Evolutionary conservation across 257 asterid genomes (phyloP).

Genomic region (Solanum piurae): DNA sequence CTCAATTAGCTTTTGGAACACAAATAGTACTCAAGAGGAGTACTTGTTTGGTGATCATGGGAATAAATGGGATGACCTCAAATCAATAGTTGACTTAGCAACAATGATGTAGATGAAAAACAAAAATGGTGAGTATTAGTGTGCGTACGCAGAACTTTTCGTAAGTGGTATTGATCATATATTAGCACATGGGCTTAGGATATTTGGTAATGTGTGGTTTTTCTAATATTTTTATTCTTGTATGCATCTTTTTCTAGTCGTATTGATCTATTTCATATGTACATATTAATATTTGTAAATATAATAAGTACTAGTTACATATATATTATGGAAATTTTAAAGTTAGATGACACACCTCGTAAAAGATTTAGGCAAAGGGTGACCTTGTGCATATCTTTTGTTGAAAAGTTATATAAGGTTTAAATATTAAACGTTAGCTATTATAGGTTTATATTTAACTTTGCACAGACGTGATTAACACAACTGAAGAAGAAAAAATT

Average conservation of each 20-base stretch:
- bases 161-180: neutral
- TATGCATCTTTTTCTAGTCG: neutral
- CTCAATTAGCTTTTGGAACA: neutral
- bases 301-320: neutral
- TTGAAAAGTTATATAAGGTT: neutral
- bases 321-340: neutral
- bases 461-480: neutral
- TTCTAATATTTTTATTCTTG: neutral
- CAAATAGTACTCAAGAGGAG: neutral
- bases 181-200: neutral
- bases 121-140: neutral
- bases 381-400: neutral
- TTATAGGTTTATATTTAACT: neutral
- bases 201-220: neutral
- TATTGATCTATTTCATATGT: neutral
- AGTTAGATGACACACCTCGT: neutral
- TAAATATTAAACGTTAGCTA: neutral
- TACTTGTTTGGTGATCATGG: neutral
- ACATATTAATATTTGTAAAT: neutral
- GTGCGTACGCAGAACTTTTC: neutral
- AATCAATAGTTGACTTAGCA: slow-evolving; percentile 3
- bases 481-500: neutral
- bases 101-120: neutral
- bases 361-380: neutral
- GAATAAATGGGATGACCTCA: slow-evolving; percentile 7